phyloP scores from a whole-genome alignment of 768 basidiomycete species.

The Mycena filopes region DNA sequence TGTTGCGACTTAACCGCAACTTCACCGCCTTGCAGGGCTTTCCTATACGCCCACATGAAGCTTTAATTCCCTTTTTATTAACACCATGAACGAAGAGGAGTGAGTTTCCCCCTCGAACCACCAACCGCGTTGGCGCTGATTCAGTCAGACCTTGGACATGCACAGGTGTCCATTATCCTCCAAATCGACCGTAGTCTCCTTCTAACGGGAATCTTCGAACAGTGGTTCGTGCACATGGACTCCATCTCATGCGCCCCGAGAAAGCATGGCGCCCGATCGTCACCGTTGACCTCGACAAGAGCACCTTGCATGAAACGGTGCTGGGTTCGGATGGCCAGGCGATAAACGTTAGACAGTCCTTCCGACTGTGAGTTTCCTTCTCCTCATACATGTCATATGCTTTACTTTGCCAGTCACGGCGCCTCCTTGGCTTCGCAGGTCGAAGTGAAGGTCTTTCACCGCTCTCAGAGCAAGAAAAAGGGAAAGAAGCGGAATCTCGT shows the following conservation, averaged over 20 bases:
- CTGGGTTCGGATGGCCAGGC: slow-evolving; percentile 79
- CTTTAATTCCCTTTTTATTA: slow-evolving; percentile 4
- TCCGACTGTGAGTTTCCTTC: slow-evolving; percentile 59
- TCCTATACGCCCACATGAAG: neutral
- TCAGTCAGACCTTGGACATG: slow-evolving; percentile 28
- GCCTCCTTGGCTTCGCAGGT: slow-evolving; percentile 52
- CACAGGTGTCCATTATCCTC: slow-evolving; percentile 16
- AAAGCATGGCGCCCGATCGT: slow-evolving; percentile 77
- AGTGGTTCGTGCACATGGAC: slow-evolving; percentile 57
- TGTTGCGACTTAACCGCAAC: no score
- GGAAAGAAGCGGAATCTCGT: slow-evolving; percentile 65
- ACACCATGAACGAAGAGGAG: slow-evolving; percentile 21
- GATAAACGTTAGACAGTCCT: slow-evolving; percentile 66
- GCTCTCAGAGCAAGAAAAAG: slow-evolving; percentile 72
- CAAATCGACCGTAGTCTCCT: no score
- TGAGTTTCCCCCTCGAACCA: neutral
- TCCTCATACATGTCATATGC: neutral
- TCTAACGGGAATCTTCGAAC: neutral
- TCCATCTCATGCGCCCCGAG: slow-evolving; percentile 64
- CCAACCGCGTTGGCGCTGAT: neutral
- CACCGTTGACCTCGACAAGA: slow-evolving; percentile 63
- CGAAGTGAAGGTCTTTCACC: slow-evolving; percentile 67
- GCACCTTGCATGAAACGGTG: slow-evolving; percentile 61
- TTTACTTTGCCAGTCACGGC: slow-evolving; percentile 48
- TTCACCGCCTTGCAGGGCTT: no score